A percentile compares a stretch with the other conserved stretches of the same genome.
Evolutionary conservation across 495 filamentous ascomycete species (phyloP).

Genomic region (Xylaria castorea): DNA sequence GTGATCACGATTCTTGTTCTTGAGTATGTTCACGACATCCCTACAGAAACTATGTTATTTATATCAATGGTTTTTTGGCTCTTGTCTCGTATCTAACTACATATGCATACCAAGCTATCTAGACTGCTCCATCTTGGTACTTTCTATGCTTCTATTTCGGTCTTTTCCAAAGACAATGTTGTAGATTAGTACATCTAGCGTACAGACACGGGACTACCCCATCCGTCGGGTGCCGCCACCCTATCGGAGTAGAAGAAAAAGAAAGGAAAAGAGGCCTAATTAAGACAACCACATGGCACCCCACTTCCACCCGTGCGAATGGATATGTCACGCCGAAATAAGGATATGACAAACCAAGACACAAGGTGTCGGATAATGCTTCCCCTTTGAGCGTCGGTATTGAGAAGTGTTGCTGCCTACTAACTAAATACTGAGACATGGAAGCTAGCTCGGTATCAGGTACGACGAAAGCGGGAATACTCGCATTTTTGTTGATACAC

Average conservation of each 20-base stretch:
- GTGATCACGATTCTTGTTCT: neutral
- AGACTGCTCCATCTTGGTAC: neutral
- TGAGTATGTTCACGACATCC: neutral
- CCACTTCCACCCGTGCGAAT: slow-evolving; percentile 25
- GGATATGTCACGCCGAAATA: slow-evolving; percentile 17
- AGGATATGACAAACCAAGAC: slow-evolving; percentile 11
- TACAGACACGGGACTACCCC: slow-evolving; percentile 12
- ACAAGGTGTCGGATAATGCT: slow-evolving; percentile 12
- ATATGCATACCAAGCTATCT: neutral
- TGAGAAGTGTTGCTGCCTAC: slow-evolving; percentile 3
- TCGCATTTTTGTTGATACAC: neutral
- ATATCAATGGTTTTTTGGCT: neutral
- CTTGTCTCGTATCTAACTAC: neutral
- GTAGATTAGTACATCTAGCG: neutral
- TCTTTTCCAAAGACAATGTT: neutral
- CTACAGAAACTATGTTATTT: neutral
- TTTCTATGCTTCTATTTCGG: slow-evolving; percentile 7
- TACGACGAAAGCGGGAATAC: slow-evolving; percentile 1
- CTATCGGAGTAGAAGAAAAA: slow-evolving; percentile 16
- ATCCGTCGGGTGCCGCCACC: neutral
- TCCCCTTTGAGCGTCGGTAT: slow-evolving; percentile 11
- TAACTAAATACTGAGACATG: neutral
- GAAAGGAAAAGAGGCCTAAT: neutral
- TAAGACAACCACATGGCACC: slow-evolving; percentile 26
- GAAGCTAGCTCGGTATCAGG: neutral